Evolutionary conservation across 2,329 filamentous ascomycete species (phyloP), one percentile per base, ranked within the genome.

Genomic region (Ambrosiella cleistominuta): DNA sequence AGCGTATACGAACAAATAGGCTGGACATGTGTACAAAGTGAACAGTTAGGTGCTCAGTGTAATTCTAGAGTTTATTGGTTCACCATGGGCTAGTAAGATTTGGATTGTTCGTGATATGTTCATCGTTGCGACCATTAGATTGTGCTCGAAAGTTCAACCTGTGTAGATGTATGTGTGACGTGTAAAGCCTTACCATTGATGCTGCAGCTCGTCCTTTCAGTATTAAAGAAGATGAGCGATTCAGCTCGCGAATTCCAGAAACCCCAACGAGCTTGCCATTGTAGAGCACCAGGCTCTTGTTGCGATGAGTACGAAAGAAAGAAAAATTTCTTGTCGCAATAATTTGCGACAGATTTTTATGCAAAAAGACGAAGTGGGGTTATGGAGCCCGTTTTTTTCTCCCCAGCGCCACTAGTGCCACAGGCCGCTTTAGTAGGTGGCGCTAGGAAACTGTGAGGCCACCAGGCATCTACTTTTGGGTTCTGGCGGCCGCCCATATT

Each of bases 71-170:
- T 70, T 70, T 67, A 66, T 69, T 63, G 65, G 64, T 68, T 79
- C 77, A 77, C 77, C 78, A 81, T 74, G 70, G 67, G 68, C 66
- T 72, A 69, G 77, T 81, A 76, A 75, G 77, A 75, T 70, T 80
- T 81, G 78, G 78, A 81, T 80, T 80, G 77, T 79, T 80, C 75
- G 69, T 70, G 68, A 63, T 57, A 45, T 64, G 58, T 63, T 68
- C 69, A 70, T 71, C 69, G 58, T 57, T 57, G 60, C 45, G 39
- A 57, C 56, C 57, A 44, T 40, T 3, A 27, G 27, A 27, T 27
- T 3, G 27, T 42, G 39, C 39, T 42, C n/a, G 6, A 42, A n/a
- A 42, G 39, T 5, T 42, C 39, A 36, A 19, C n/a, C 11, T n/a
- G 47, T 51, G 19, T 27, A 1, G 47, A 9, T 11, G 17, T 17